Conservation (phyloP, 1,284 basidiomycete genomes). For the Fomes fomentarius region DNA sequence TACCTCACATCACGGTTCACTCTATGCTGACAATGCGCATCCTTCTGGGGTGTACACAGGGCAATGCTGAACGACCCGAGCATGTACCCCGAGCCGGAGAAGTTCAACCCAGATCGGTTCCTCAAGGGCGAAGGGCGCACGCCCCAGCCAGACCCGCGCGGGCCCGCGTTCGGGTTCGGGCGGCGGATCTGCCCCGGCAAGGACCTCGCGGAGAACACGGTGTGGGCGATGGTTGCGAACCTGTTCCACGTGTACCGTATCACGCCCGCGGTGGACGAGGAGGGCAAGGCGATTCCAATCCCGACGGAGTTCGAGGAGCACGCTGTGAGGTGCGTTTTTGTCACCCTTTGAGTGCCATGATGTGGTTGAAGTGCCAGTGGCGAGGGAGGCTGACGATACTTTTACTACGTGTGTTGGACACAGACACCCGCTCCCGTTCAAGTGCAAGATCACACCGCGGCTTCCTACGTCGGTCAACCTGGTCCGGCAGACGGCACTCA, state of each 20-base stretch:
- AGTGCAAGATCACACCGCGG: background rate
- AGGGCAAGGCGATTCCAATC: background rate
- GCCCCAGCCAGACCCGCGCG: constrained; percentile 22
- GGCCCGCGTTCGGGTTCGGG: constrained; percentile 28
- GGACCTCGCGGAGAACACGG: background rate
- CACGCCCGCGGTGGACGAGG: background rate
- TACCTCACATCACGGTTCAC: background rate
- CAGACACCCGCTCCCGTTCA: background rate
- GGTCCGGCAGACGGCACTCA: background rate
- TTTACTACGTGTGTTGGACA: too few species aligned
- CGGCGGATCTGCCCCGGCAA: constrained; percentile 5
- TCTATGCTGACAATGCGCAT: background rate
- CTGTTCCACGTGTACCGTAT: background rate
- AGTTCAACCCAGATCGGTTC: constrained; percentile 20
- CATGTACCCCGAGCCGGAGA: constrained; percentile 9
- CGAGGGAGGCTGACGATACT: background rate
- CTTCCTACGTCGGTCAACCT: background rate
- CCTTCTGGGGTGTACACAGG: background rate
- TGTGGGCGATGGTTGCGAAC: background rate
- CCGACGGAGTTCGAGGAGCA: background rate
- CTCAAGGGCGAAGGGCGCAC: constrained; percentile 7
- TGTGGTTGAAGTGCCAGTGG: too few species aligned
- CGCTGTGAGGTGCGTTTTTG: background rate
- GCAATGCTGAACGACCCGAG: constrained; percentile 8
- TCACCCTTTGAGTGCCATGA: too few species aligned